Percentiles rank a stretch among this genome's conserved stretches.
Evolutionary conservation across 2,329 filamentous ascomycete species (phyloP).

Genomic region (Aspergillus sclerotialis): DNA sequence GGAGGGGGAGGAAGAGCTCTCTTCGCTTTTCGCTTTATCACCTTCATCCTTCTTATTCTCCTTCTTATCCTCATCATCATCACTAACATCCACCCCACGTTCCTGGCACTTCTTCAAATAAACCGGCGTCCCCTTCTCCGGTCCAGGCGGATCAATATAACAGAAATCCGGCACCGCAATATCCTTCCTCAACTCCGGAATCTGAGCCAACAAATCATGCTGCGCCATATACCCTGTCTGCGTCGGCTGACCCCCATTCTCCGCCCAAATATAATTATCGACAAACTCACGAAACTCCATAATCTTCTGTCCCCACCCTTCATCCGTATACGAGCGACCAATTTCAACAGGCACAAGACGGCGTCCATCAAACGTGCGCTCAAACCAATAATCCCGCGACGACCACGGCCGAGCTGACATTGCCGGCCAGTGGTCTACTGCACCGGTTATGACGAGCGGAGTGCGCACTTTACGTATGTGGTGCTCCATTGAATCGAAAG

Average conservation of each 20-base stretch:
- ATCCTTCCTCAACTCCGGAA: constrained; percentile 68
- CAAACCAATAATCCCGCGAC: constrained; percentile 65
- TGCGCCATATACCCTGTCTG: constrained; percentile 79
- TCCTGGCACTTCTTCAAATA: constrained; percentile 30
- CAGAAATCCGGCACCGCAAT: constrained; percentile 79
- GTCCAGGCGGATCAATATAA: constrained; percentile 59
- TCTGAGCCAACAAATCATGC: constrained; percentile 77
- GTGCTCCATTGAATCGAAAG: constrained; percentile 54
- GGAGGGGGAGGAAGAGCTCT: constrained; percentile 5
- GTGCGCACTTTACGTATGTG: constrained; percentile 46
- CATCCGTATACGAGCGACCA: constrained; percentile 80
- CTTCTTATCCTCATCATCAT: constrained; percentile 22
- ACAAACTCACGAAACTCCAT: constrained; percentile 70
- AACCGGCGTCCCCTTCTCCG: constrained; percentile 44
- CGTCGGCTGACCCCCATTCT: constrained; percentile 7
- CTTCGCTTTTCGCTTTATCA: constrained; percentile 3
- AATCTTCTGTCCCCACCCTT: constrained; percentile 75
- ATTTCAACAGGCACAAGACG: constrained; percentile 81
- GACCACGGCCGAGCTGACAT: constrained; percentile 62
- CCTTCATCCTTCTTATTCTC: constrained; percentile 1
- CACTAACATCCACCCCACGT: constrained; percentile 12
- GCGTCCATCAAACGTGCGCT: constrained; percentile 65
- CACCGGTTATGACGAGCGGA: constrained; percentile 64
- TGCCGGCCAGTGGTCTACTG: constrained; percentile 70
- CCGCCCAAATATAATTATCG: constrained; percentile 47